Conservation (phyloP, 208 protist species). For the Hexamita inflata region DNA sequence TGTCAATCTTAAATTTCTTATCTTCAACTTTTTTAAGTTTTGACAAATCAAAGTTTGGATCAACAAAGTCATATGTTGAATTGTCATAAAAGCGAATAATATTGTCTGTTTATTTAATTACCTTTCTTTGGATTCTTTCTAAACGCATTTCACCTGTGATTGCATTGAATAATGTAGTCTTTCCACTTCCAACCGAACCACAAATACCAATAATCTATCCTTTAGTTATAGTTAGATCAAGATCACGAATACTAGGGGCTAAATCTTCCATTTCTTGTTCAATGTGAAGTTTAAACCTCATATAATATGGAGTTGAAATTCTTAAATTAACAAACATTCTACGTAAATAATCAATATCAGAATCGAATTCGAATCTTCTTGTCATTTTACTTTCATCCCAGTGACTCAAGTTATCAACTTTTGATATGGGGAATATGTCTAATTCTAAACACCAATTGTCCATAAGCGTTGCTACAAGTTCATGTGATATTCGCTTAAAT, state of each 20-base stretch:
- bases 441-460: background rate
- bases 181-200: conserved; percentile 45
- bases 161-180: conserved; percentile 40
- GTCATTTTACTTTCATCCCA: background rate
- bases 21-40: background rate
- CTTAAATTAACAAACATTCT: background rate
- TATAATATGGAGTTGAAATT: background rate
- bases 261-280: background rate
- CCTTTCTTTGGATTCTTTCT: background rate
- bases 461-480: background rate
- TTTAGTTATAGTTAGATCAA: conserved; percentile 26
- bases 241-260: conserved; percentile 5
- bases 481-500: background rate
- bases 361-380: background rate
- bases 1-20: background rate
- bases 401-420: background rate
- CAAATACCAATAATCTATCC: conserved; percentile 36
- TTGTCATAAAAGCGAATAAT: background rate
- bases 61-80: background rate
- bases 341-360: background rate
- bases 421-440: background rate
- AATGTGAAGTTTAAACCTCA: background rate
- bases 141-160: conserved; percentile 36
- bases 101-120: background rate
- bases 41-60: background rate